Percentiles rank a stretch among this genome's conserved stretches.
These are phyloP conservation scores for Rhizoctonia solani DNA, from an alignment of 1,284 basidiomycete species.

Conservation along the genomic window DNA sequence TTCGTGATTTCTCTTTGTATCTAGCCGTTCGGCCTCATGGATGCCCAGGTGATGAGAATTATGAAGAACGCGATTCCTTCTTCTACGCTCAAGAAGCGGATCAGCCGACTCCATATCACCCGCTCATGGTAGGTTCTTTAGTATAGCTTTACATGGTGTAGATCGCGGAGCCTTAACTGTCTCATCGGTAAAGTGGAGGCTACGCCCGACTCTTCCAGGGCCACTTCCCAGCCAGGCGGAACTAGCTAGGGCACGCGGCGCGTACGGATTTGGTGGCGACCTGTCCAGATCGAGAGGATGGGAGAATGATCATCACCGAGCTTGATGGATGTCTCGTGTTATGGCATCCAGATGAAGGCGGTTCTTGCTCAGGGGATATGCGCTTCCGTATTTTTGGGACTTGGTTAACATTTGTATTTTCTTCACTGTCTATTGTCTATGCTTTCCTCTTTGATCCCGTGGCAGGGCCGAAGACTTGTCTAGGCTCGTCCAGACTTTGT, in stretches of 20 bases:
- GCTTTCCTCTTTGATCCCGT: too few species aligned
- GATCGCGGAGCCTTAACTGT: not conserved
- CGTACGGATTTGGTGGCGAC: conserved; percentile 1
- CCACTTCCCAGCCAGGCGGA: conserved; percentile 20
- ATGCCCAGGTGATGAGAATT: conserved; percentile 20
- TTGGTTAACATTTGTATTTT: too few species aligned
- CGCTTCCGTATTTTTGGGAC: too few species aligned
- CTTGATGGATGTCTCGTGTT: not conserved
- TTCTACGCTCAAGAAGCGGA: not conserved
- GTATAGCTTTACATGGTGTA: not conserved
- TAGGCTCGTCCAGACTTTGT: too few species aligned
- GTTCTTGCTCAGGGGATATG: too few species aligned
- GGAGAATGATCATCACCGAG: not conserved
- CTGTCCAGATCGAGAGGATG: not conserved
- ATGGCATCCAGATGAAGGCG: too few species aligned
- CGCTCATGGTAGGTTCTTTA: conserved; percentile 27
- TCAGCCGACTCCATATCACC: conserved; percentile 29
- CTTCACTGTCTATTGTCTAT: too few species aligned
- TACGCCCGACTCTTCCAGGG: conserved; percentile 31
- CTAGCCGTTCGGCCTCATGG: conserved; percentile 34
- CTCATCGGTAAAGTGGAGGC: conserved; percentile 13
- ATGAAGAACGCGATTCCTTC: conserved; percentile 33
- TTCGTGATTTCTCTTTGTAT: too few species aligned
- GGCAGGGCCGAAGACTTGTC: too few species aligned
- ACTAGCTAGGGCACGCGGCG: not conserved